These are phyloP conservation scores for Pseudonitzschia delicatissima DNA, from an alignment of 108 stramenopile species.

Conservation along the genomic window DNA sequence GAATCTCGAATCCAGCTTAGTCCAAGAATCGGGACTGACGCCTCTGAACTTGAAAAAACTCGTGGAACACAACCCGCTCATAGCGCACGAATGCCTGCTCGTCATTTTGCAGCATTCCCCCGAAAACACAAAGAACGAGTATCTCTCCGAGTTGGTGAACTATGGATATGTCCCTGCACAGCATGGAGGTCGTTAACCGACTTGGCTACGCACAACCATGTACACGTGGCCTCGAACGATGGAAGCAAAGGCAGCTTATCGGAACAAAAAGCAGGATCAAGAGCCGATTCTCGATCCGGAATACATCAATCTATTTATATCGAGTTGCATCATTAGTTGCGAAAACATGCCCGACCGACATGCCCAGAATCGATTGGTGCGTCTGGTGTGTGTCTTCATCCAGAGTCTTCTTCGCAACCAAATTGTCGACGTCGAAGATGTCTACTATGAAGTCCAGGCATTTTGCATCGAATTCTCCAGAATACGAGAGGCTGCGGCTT, in stretches of 20 bases:
- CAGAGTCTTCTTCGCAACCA: slow-evolving; percentile 93
- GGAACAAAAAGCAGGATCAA: slow-evolving; percentile 6
- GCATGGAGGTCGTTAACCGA: slow-evolving; percentile 96
- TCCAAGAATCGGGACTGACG: slow-evolving; percentile 78
- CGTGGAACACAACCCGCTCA: slow-evolving; percentile 95
- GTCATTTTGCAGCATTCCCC: slow-evolving; percentile 62
- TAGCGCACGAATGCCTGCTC: slow-evolving; percentile 91
- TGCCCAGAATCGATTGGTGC: slow-evolving; percentile 93
- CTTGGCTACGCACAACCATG: slow-evolving; percentile 59
- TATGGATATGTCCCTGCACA: slow-evolving; percentile 97
- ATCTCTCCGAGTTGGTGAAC: slow-evolving; percentile 89
- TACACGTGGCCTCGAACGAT: slow-evolving; percentile 7
- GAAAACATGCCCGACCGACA: slow-evolving; percentile 92
- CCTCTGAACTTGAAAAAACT: slow-evolving; percentile 89
- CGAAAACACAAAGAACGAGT: slow-evolving; percentile 67
- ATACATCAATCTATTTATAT: slow-evolving; percentile 94
- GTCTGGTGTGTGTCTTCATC: slow-evolving; percentile 95
- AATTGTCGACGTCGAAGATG: slow-evolving; percentile 89
- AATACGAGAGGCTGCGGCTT: slow-evolving; percentile 91
- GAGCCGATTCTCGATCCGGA: slow-evolving; percentile 87
- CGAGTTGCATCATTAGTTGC: slow-evolving; percentile 93
- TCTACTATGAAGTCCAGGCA: slow-evolving; percentile 93
- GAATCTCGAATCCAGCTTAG: slow-evolving; percentile 42
- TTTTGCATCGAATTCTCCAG: slow-evolving; percentile 96
- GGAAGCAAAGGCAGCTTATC: neutral